These are phyloP conservation scores for Leishmania braziliensis DNA, from an alignment of 208 protist genomes.

Conservation along the genomic window DNA sequence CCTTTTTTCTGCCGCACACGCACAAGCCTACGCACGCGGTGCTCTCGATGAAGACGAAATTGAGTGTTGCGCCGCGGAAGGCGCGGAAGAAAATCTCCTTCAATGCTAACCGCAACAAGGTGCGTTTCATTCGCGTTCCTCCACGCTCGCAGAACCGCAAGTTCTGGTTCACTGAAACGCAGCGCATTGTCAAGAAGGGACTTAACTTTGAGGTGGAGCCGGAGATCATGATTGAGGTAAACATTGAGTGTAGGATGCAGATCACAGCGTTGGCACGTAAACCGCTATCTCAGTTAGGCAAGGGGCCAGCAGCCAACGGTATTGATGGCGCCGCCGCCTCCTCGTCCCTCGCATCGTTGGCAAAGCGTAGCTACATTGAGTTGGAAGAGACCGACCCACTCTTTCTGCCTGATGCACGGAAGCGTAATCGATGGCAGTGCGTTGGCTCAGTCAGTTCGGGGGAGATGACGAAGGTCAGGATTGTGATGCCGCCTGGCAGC, in stretches of 20 bases:
- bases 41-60: not conserved
- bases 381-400: constrained; percentile 38
- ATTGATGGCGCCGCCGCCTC: constrained; percentile 6
- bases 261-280: constrained; percentile 53
- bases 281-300: constrained; percentile 15
- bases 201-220: constrained; percentile 78
- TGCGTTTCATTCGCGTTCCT: constrained; percentile 72
- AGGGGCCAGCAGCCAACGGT: constrained; percentile 6
- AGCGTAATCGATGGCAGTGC: constrained; percentile 32
- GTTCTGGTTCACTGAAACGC: constrained; percentile 83
- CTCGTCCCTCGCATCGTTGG: constrained; percentile 10
- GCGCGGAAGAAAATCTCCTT: constrained; percentile 62
- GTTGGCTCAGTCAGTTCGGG: constrained; percentile 34
- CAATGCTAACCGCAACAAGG: constrained; percentile 61
- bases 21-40: not conserved
- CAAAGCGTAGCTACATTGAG: constrained; percentile 36
- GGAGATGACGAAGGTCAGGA: constrained; percentile 42
- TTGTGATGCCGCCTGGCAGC: constrained; percentile 65
- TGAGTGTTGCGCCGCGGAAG: constrained; percentile 4
- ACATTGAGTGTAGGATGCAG: constrained; percentile 76
- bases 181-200: constrained; percentile 75
- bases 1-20: not conserved
- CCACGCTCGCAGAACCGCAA: constrained; percentile 72
- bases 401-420: constrained; percentile 6
- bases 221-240: constrained; percentile 56